A percentile compares a stretch with the other conserved stretches of the same genome.
These are phyloP conservation scores for Phialemonium atrogriseum DNA, from an alignment of 2,329 filamentous ascomycete species.

Conservation along the genomic window DNA sequence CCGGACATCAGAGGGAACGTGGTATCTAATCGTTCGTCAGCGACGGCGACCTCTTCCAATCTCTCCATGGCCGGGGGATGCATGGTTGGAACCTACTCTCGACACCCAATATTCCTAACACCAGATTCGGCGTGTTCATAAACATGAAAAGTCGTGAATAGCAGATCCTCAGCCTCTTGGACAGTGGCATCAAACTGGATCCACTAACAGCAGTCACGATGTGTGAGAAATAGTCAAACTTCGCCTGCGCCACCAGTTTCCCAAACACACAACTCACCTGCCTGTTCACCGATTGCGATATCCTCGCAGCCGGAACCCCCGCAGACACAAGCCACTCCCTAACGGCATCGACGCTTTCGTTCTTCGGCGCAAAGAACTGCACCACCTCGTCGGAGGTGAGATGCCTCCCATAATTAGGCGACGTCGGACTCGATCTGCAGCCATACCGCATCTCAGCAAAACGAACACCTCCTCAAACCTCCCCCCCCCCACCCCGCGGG, in stretches of 20 bases:
- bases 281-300: constrained; percentile 11
- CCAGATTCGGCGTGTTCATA: constrained; percentile 13
- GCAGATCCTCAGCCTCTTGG: constrained; percentile 16
- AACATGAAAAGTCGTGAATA: constrained; percentile 16
- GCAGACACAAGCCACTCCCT: constrained; percentile 6
- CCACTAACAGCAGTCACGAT: constrained; percentile 10
- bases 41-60: too few species aligned
- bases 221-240: neutral
- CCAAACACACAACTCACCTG: constrained; percentile 4
- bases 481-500: neutral
- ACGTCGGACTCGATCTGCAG: constrained; percentile 15
- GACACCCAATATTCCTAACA: constrained; percentile 12
- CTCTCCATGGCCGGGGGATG: neutral
- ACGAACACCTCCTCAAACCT: neutral
- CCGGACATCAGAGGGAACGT: constrained; percentile 9
- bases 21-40: constrained; percentile 8
- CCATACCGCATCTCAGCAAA: neutral
- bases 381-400: constrained; percentile 23
- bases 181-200: constrained; percentile 17
- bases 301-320: constrained; percentile 7
- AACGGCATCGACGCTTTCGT: constrained; percentile 20
- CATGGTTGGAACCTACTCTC: constrained; percentile 2
- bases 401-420: constrained; percentile 25
- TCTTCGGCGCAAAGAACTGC: constrained; percentile 24
- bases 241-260: too few species aligned